Base-by-base conservation (phyloP, 805 yeast genomes). In the Teunomyces panamensis region DNA sequence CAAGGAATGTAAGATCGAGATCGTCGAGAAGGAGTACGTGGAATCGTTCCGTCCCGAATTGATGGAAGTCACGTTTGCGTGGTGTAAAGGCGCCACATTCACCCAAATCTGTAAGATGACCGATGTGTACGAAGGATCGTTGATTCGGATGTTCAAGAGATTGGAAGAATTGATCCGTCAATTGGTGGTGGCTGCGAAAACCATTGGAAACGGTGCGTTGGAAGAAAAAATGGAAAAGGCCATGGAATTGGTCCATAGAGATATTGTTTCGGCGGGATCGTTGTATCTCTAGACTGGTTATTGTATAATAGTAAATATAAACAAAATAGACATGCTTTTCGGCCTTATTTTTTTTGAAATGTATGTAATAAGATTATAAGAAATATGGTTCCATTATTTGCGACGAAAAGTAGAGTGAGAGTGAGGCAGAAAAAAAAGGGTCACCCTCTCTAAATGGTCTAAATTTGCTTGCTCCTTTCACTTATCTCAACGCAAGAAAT, bases 91-190 rank as follows among this genome's bases (percentile, higher is more conserved):
- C 14, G 97, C 96, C 5, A 74, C 94, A 0, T 94, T 94, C 67
- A 92, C 97, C 0, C 97, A 92, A 64, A 92, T 94, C 53, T 92
- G 98, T 73, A 92, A 92, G 67, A 90, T 94, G 97, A 94, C 99
- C 0, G 99, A 94, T 63, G 98, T 94, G 39, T 94, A 92, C 57
- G 99, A 94, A 72, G 99, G 99, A 36, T 86, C 96, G 17, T 77
- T 94, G 62, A 92, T 94, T 55, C 83, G 99, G 64, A 87, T 89
- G 83, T 94, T 94, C 74, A 86, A 94, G 67, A 79, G 99, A 62
- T 74, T 94, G 47, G 99, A 94, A 67, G 99, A 94, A 65, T 78
- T 94, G 75, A 73, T 94, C 48, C 82, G 92, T 60, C 99, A 94
- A 66, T 77, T 94, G 80, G 83, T 84, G 39, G 84, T 80, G 56